Percentiles rank a stretch among this genome's conserved stretches.
Conservation (phyloP, 768 basidiomycete species). For the Termitomyces bulborhizus region DNA sequence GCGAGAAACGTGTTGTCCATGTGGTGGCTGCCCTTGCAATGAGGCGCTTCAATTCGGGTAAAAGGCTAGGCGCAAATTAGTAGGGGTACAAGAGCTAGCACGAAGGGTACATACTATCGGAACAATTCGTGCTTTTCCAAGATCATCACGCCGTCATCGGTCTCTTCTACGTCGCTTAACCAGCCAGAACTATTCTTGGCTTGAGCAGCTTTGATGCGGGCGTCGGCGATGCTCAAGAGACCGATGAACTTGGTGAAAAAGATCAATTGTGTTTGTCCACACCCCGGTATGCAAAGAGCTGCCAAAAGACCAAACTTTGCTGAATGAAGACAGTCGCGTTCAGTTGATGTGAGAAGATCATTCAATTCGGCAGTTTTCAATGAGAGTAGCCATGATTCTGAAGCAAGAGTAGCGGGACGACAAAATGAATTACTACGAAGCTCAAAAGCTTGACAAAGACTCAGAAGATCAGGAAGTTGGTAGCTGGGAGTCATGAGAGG, state of each 20-base stretch:
- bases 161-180: slow-evolving; percentile 7
- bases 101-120: slow-evolving; percentile 25
- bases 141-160: slow-evolving; percentile 9
- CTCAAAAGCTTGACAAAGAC: slow-evolving; percentile 25
- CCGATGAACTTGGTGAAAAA: slow-evolving; percentile 46
- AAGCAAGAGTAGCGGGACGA: slow-evolving; percentile 23
- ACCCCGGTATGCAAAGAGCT: slow-evolving; percentile 52
- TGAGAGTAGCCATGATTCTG: slow-evolving; percentile 25
- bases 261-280: slow-evolving; percentile 49
- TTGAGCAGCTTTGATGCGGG: slow-evolving; percentile 17
- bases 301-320: slow-evolving; percentile 45
- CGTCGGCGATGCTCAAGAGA: slow-evolving; percentile 29
- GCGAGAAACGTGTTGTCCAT: slow-evolving; percentile 39
- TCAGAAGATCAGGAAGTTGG: slow-evolving; percentile 36
- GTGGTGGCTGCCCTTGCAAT: slow-evolving; percentile 22
- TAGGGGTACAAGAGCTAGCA: slow-evolving; percentile 3
- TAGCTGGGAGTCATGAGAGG: slow-evolving; percentile 26
- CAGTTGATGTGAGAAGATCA: slow-evolving; percentile 19
- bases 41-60: slow-evolving; percentile 28
- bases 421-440: slow-evolving; percentile 35
- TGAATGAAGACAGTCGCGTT: slow-evolving; percentile 20
- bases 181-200: slow-evolving; percentile 14
- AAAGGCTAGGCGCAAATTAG: slow-evolving; percentile 25
- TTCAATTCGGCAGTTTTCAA: slow-evolving; percentile 8
- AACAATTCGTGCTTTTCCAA: slow-evolving; percentile 25